Base-by-base conservation (phyloP, 768 basidiomycete genomes). In the Rubroboletus satanas region DNA sequence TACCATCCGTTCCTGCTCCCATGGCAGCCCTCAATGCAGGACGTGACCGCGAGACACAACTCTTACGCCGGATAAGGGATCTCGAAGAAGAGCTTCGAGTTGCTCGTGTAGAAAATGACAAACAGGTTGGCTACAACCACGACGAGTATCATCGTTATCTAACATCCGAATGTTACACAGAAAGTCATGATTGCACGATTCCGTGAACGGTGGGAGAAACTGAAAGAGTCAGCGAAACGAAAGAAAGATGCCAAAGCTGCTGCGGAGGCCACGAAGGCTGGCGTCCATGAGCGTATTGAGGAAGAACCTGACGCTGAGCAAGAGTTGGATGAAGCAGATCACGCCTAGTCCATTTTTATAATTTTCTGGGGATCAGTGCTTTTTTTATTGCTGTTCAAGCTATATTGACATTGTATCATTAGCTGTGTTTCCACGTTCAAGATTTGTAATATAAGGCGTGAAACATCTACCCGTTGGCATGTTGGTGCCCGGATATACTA, bases 171-270 rank as follows among this genome's bases (percentile, higher is more conserved):
- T 57, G 17, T 63, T 46, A 55, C 63, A 55, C 71, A 93, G 91
- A 89, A 87, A 83, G 76, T 82, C 11, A 88, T 90, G 81, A 90
- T 92, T 59, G 76, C 78, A 21, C 87, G 88, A 62, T 93, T 89
- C 71, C 82, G 87, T 28, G 91, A 93, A 71, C 79, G 89, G 38
- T 93, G 91, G 91, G 88, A 90, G 67, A 92, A 90, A 69, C 74
- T 93, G 53, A 93, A 93, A 67, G 92, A 93, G 64, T 88, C 87
- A 28, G 87, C 90, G 8, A 90, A 85, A 70, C 83, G 87, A 56
- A 92, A 93, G 74, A 89, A 91, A 68, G 87, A 89, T 64, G 85
- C 84, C 48, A 81, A 79, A 62, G 77, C 73, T 14, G 80, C 79
- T 9, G 77, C 78, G 17, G 79, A 77, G 21, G 74, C 73, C 17